Conservation (phyloP, 139 green algal species). For the Coccomyxa sp. region DNA sequence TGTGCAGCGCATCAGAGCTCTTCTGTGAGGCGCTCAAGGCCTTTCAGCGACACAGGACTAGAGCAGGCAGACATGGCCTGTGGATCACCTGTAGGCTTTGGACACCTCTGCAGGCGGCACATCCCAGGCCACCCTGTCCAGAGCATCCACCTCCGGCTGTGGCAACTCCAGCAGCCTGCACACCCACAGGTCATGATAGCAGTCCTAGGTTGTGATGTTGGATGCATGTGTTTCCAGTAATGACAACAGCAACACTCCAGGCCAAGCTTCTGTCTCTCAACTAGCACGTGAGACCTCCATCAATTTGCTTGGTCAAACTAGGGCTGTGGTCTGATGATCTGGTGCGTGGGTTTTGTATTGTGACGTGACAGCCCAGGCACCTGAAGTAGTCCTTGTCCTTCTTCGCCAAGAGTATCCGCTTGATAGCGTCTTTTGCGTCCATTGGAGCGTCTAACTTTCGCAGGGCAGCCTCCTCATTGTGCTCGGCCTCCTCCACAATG, state of each 20-base stretch:
- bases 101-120: constrained; percentile 53
- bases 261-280: background rate
- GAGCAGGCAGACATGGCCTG: background rate
- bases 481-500: background rate
- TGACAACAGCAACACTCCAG: background rate
- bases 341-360: no score
- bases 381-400: constrained; percentile 74
- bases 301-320: background rate
- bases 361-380: no score
- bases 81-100: constrained; percentile 17
- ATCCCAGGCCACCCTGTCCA: constrained; percentile 53
- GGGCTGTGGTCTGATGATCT: background rate
- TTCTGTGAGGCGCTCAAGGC: background rate
- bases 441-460: constrained; percentile 6
- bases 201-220: background rate
- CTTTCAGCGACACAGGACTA: background rate
- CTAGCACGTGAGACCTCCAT: background rate
- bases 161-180: constrained; percentile 61
- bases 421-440: constrained; percentile 41
- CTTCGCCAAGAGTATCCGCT: constrained; percentile 54
- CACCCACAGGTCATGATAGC: background rate
- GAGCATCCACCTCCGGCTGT: constrained; percentile 53
- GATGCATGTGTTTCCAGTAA: background rate
- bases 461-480: background rate
- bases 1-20: background rate